Evolutionary conservation across 2,329 filamentous ascomycete species (phyloP), one percentile per base, ranked within the genome.

Genomic region (Aspergillus glaucus): DNA sequence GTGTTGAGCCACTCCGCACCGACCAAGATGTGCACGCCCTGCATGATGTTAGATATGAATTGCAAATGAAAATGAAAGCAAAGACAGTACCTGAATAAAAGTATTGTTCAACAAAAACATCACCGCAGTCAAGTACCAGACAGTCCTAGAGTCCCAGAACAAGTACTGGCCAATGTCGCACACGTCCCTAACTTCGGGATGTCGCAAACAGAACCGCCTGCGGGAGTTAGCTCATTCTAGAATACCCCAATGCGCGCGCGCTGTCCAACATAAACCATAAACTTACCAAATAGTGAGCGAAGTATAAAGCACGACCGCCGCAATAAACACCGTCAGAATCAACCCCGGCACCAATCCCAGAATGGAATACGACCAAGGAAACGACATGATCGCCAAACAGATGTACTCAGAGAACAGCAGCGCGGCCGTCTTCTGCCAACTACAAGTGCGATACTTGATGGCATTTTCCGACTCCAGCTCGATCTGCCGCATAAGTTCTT

Each of bases 91-190:
- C 70, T 89, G 85, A 58, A 94, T 93, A 66, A 93, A 93, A 14
- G 88, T 95, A 66, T 95, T 96, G 78, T 96, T 96, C 54, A 95
- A 69, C 42, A 95, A 73, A 68, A 96, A 96, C 87, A 95, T 95
- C 65, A 88, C 72, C 1, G 88, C 90, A 1, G 82, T 85, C 48
- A 77, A 71, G 60, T 75, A 83, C 74, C 81, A 85, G 2, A 78
- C 82, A 80, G 85, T 88, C 51, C 79, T 82, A 67, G 88, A 84
- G 55, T 86, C 85, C 84, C 86, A 94, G 71, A 95, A 95, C 19
- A 96, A 80, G 79, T 91, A 91, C 68, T 95, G 88, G n/a, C 90
- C 91, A 63, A 96, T 87, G 65, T 96, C 91, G 65, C 90, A 95
- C 12, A 95, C 88, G 72, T 96, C 91, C 58, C 89, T 84, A 51